Evolutionary conservation across 495 filamentous ascomycete species (phyloP).

Genomic region (Aspergillus taichungensis): DNA sequence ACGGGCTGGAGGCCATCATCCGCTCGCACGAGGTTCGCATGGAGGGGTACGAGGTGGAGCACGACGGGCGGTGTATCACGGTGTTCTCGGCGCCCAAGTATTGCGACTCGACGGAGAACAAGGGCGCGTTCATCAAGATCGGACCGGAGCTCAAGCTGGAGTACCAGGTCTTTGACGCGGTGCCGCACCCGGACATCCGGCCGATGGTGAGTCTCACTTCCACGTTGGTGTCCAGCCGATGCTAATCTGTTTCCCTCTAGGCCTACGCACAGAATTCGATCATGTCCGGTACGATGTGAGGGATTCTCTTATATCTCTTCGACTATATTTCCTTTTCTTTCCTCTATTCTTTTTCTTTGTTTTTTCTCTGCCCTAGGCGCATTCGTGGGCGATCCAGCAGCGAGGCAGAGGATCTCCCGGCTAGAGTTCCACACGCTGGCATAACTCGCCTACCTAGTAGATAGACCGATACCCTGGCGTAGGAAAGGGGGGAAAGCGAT

Average conservation of each 20-base stretch:
- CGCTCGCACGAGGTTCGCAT: constrained; percentile 96
- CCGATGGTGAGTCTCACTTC: constrained; percentile 64
- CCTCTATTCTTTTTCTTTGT: constrained; percentile 1
- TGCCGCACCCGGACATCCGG: constrained; percentile 88
- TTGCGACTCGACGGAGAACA: constrained; percentile 96
- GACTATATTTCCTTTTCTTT: neutral
- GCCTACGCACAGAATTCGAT: constrained; percentile 76
- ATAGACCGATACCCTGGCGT: too few species aligned
- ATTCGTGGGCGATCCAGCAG: constrained; percentile 3
- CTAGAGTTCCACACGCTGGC: too few species aligned
- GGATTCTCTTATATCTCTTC: neutral
- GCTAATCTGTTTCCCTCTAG: constrained; percentile 22
- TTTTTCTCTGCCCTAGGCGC: constrained; percentile 3
- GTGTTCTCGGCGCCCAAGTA: constrained; percentile 98
- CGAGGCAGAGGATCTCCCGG: neutral
- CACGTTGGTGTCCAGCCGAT: neutral
- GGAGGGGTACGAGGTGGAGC: constrained; percentile 96
- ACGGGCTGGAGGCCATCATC: constrained; percentile 90
- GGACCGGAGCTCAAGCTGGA: constrained; percentile 83
- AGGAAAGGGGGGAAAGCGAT: too few species aligned
- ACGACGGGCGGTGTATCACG: constrained; percentile 95
- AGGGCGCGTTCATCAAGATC: constrained; percentile 97
- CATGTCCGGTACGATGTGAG: constrained; percentile 54
- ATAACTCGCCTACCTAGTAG: too few species aligned
- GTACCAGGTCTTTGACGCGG: constrained; percentile 89